These are phyloP conservation scores for Schizophyllum amplum DNA, from an alignment of 1,284 basidiomycete species.

Conservation along the genomic window DNA sequence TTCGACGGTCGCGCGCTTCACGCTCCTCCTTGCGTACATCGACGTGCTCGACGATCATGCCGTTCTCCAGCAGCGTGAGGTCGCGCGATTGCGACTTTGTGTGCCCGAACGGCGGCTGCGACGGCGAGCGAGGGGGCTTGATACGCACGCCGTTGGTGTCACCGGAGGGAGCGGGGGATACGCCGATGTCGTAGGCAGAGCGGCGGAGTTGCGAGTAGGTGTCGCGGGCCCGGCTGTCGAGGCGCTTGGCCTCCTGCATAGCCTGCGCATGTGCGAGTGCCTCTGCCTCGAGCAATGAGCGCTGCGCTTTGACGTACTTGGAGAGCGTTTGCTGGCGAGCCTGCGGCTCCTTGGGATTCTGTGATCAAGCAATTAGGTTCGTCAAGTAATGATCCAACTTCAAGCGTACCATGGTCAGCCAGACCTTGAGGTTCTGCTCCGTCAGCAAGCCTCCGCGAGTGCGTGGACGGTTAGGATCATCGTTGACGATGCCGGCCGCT, in stretches of 20 bases:
- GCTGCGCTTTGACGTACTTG: constrained; percentile 64
- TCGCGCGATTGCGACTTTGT: constrained; percentile 53
- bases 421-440: constrained; percentile 78
- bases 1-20: constrained; percentile 56
- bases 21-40: constrained; percentile 75
- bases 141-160: constrained; percentile 59
- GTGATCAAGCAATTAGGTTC: constrained; percentile 6
- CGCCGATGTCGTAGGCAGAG: constrained; percentile 63
- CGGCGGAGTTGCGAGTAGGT: constrained; percentile 69
- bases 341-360: constrained; percentile 77
- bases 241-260: constrained; percentile 64
- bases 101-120: constrained; percentile 28
- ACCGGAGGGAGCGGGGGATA: constrained; percentile 30
- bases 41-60: constrained; percentile 80
- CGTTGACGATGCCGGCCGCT: constrained; percentile 35
- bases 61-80: constrained; percentile 74
- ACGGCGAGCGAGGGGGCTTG: constrained; percentile 46
- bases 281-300: constrained; percentile 66
- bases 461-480: constrained; percentile 47
- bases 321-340: constrained; percentile 68
- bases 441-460: constrained; percentile 64
- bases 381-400: constrained; percentile 8
- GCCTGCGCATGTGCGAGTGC: constrained; percentile 65
- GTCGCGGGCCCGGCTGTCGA: constrained; percentile 70
- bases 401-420: constrained; percentile 71